A percentile compares a stretch with the other conserved stretches of the same genome.
Evolutionary conservation across 2,329 filamentous ascomycete species (phyloP).

Genomic region (Calonectria hongkongensis): DNA sequence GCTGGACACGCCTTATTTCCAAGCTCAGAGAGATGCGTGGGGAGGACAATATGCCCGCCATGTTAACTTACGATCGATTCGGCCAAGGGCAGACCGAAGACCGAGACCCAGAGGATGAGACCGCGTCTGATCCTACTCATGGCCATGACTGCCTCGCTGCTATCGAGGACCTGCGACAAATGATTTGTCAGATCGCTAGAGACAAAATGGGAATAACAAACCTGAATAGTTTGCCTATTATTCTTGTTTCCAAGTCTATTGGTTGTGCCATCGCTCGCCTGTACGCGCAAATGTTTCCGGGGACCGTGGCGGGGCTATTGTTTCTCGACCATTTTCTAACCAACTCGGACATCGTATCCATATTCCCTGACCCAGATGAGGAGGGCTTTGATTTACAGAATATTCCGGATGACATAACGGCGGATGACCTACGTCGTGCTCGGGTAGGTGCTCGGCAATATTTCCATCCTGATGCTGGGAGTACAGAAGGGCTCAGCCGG

Average conservation of each 20-base stretch:
- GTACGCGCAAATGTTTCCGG: conserved; percentile 68
- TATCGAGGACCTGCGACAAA: conserved; percentile 46
- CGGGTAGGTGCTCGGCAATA: conserved; percentile 36
- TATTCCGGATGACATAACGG: conserved; percentile 39
- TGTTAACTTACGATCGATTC: conserved; percentile 75
- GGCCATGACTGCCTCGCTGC: conserved; percentile 68
- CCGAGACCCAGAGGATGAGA: conserved; percentile 66
- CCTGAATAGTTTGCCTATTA: conserved; percentile 3
- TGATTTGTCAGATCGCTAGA: conserved; percentile 28
- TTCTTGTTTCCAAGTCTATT: conserved; percentile 49
- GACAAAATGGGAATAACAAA: neutral
- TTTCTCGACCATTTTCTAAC: conserved; percentile 76
- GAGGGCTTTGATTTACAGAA: conserved; percentile 63
- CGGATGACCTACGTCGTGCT: conserved; percentile 32
- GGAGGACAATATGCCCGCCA: conserved; percentile 50
- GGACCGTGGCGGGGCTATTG: conserved; percentile 66
- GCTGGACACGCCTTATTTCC: conserved; percentile 42
- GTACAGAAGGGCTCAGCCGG: conserved; percentile 47
- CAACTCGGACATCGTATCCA: conserved; percentile 72
- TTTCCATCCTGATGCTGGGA: conserved; percentile 51
- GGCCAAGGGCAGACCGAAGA: conserved; percentile 70
- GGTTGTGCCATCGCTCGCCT: conserved; percentile 66
- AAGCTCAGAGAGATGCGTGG: conserved; percentile 13
- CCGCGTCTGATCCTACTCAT: conserved; percentile 60
- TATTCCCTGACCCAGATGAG: conserved; percentile 73